Base-by-base conservation (phyloP, 2,329 filamentous ascomycete species). In the Penicillium griseofulvum region DNA sequence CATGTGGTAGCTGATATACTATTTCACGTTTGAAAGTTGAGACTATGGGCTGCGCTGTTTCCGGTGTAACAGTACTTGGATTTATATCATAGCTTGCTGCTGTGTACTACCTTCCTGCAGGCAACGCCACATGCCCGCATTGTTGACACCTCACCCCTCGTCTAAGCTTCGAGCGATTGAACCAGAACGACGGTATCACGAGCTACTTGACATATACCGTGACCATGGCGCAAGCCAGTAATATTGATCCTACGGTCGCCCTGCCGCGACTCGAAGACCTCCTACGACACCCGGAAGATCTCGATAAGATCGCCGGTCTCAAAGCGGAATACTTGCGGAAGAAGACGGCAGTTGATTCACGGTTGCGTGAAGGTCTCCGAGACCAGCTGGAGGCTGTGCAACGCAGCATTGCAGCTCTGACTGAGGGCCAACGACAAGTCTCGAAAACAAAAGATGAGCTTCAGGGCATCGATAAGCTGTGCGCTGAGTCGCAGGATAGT, bases 391-490 rank as follows among this genome's bases (percentile, higher is more conserved):
- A 96, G 76, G 89, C 92, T 52, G 97, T 94, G 11, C 93, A 97
- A 77, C 84, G 89, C 64, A 94, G 94, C 72, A 96, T 99, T 87
- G 88, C 80, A 62, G 89, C 89, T 59, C 87, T 99, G 62, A 86
- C 85, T 42, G 91, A 97, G 70, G 92, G 92, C 54, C 92, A 97
- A 75, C 89, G 92, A 73, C 90, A 90, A 58, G 90, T 99, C 34
- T 88, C 90, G 70, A 85, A 89, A 66, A 97, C 97, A 76, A 96
- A 96, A 75, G 93, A 97, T 64, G 94, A 99, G 78, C 94, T 99
- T 85, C 91, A 95, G 81, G 95, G 93, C 77, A 97, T 99, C 68
- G 94, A 99, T 79, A 91, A 90, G 77, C 84, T 99, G 61, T 99
- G 94, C 78, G 91, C 92, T 60, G 95, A 99, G 76, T 92, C 92